Base-by-base conservation (phyloP, 495 filamentous ascomycete species). In the Xylaria flabelliformis region DNA sequence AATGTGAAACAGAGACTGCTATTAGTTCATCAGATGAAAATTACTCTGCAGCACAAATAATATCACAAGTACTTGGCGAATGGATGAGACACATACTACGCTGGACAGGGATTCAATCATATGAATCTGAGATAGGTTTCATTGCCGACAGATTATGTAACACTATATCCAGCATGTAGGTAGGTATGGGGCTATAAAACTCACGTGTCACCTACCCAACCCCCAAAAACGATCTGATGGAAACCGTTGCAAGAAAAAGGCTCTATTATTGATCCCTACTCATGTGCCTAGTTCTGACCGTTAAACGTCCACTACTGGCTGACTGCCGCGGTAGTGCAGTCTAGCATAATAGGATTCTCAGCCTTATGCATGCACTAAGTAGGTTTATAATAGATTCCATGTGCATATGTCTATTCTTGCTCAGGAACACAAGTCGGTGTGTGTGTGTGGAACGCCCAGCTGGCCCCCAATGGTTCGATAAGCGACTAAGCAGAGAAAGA, bases 391-490 rank as follows among this genome's bases (percentile, higher is more conserved):
- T 55, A 29, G 36, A 24, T 6, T 42, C 29, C 12, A 21, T 21
- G 34, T 69, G 67, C 51, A 21, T 34, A 41, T 34, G 53, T 48
- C 53, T 69, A 69, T 69, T 69, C 41, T 59, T 9, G 51, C 48
- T 29, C 53, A 51, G 7, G 24, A 36, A 6, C 36, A 26, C 29
- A 66, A 44, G 21, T 39, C 32, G 10, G 21, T 21, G 34, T 21
- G 21, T 39, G 21, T 39, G 21, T 39, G 39, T 63, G 36, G 21
- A 63, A 63, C 24, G 6, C n/a, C 39, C 1, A 26, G 34, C 32
- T 21, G 24, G 21, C 17, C 44, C 42, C 29, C 8, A 55, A 55
- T 4, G 13, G 64, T 32, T 9, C 15, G 21, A 50, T 56, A 55
- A 26, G 51, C 24, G 21, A 15, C 51, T 51, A 13, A 21, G 10